These are phyloP conservation scores for Trichoderma sp. DNA, from an alignment of 2,329 filamentous ascomycete species.

Conservation along the genomic window DNA sequence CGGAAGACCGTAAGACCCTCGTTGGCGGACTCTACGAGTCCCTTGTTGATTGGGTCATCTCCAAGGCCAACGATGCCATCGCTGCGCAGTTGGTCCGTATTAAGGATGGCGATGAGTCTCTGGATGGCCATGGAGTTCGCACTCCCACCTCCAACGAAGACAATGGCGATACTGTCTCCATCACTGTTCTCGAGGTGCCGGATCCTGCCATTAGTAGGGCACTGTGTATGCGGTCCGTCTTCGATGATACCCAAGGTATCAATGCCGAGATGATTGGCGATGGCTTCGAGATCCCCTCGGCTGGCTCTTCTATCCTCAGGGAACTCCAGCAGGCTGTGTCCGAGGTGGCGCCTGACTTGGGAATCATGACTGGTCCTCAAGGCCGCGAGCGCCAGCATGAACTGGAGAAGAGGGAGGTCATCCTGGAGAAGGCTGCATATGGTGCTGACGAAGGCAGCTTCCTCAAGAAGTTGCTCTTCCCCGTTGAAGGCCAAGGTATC, in stretches of 20 bases:
- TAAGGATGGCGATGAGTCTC: constrained; percentile 64
- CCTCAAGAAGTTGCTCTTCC: constrained; percentile 77
- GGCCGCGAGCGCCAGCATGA: constrained; percentile 73
- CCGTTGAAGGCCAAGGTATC: constrained; percentile 74
- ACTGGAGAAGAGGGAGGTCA: constrained; percentile 75
- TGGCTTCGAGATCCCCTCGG: constrained; percentile 71
- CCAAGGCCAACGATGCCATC: constrained; percentile 84
- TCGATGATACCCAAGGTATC: constrained; percentile 89
- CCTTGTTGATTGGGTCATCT: constrained; percentile 90
- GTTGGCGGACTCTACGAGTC: constrained; percentile 90
- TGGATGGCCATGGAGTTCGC: constrained; percentile 58
- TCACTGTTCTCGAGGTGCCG: constrained; percentile 86
- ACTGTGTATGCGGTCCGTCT: constrained; percentile 82
- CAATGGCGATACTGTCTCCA: constrained; percentile 77
- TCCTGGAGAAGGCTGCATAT: constrained; percentile 83
- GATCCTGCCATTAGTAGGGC: constrained; percentile 80
- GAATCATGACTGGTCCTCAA: constrained; percentile 65
- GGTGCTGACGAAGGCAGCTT: constrained; percentile 81
- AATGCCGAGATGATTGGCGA: constrained; percentile 98
- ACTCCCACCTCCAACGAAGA: constrained; percentile 71
- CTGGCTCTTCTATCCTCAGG: constrained; percentile 77
- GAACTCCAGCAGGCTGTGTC: constrained; percentile 83
- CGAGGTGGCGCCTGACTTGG: constrained; percentile 75
- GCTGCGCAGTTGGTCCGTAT: constrained; percentile 68
- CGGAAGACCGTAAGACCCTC: constrained; percentile 77